Evolutionary conservation across 2,329 filamentous ascomycete species (phyloP), one percentile per base, ranked within the genome.

Genomic region (Epichloe amarillans): DNA sequence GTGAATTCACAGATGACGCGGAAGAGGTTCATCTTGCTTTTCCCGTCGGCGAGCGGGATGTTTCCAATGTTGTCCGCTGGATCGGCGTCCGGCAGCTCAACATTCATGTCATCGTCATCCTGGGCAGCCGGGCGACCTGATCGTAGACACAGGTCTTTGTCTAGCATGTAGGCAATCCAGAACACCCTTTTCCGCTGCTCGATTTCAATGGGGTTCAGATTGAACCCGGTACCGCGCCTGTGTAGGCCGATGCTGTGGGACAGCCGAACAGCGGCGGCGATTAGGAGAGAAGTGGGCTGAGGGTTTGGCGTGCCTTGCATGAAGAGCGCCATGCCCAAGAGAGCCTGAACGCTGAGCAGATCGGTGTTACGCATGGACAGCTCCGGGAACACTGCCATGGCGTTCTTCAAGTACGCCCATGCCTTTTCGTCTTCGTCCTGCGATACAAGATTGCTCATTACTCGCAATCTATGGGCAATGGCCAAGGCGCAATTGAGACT

Each of bases 271-370:
- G 93, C 93, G 12, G 90, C 87, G 5, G 91, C 87, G 33, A 97
- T 84, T 47, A 97, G 77, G 60, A 95, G 84, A 64, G 94, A 96
- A 2, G 88, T 86, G 1, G 93, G 91, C 60, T 98, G 93, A 0
- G 91, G 93, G 61, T 97, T 98, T 0, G 93, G 91, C 0, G 93
- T 97, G 55, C 93, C 93, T 65, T 96, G 88, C 68, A 98, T 77
- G 69, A 97, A 98, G 15, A 96, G 73, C 2, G 89, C 83, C 84
- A 97, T 95, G 53, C 90, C 93, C 26, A 97, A 72, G 45, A 98
- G 73, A 14, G 90, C 93, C 67, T 98, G 93, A 2, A 98, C 90
- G 61, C 90, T 96, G 39, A 97, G 72, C 19, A 98, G 74, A 68
- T 98, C 93, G 7, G 90, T 95, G 63, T 96, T 97, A 42, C 90